Percentiles rank a stretch among this genome's conserved stretches.
These are phyloP conservation scores for Yamadazyma songkhlaensis DNA, from an alignment of 1,139 yeast species.

Conservation along the genomic window DNA sequence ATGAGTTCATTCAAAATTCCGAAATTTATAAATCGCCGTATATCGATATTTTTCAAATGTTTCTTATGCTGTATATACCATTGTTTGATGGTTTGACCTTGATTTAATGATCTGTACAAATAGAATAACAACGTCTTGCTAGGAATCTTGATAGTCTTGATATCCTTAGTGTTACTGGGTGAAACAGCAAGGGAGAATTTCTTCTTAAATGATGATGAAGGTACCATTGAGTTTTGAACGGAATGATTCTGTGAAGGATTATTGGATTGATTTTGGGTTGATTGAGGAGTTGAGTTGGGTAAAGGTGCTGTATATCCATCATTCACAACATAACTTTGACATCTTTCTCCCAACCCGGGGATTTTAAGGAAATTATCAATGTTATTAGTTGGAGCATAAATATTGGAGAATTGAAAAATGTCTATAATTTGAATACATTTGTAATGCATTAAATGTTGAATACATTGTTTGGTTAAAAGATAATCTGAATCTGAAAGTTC, in stretches of 20 bases:
- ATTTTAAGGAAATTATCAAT: constrained; percentile 66
- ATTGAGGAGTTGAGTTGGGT: background rate
- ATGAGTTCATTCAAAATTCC: constrained; percentile 82
- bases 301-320: background rate
- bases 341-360: constrained; percentile 70
- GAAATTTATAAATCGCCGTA: constrained; percentile 80
- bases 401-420: constrained; percentile 83
- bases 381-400: constrained; percentile 85
- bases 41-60: constrained; percentile 62
- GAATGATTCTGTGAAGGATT: background rate
- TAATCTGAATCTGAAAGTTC: constrained; percentile 81
- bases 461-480: constrained; percentile 75
- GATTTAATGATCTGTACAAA: constrained; percentile 74
- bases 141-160: constrained; percentile 42
- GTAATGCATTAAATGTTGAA: constrained; percentile 89
- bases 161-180: constrained; percentile 14
- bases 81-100: constrained; percentile 72
- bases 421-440: constrained; percentile 80
- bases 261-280: background rate
- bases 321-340: constrained; percentile 71
- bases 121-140: constrained; percentile 67
- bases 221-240: background rate
- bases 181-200: constrained; percentile 15
- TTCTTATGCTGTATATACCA: constrained; percentile 73
- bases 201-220: background rate